Percentiles rank a stretch among this genome's conserved stretches.
phyloP scores from a whole-genome alignment of 2,329 filamentous ascomycete species.

The Colletotrichum sp. region DNA sequence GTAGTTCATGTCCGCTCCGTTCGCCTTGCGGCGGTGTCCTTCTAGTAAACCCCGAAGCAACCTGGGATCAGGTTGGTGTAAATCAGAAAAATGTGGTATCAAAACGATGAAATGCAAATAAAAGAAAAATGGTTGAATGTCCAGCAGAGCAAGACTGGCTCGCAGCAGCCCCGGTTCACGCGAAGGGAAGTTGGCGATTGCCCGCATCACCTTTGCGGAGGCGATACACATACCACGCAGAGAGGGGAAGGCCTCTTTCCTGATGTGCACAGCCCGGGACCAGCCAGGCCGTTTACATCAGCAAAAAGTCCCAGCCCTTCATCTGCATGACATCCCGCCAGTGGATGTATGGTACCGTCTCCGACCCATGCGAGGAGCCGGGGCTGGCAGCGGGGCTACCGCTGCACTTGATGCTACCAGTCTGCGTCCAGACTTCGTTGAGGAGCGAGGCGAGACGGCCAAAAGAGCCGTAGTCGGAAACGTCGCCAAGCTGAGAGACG shows the following conservation, averaged over 20 bases:
- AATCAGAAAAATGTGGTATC: slow-evolving; percentile 31
- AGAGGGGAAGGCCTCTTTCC: neutral
- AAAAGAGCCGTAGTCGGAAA: slow-evolving; percentile 83
- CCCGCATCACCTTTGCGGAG: slow-evolving; percentile 39
- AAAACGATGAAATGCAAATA: slow-evolving; percentile 22
- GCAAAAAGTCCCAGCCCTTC: slow-evolving; percentile 90
- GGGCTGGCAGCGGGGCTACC: slow-evolving; percentile 29
- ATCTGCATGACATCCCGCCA: slow-evolving; percentile 94
- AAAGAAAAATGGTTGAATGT: slow-evolving; percentile 13
- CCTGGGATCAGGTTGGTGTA: slow-evolving; percentile 17
- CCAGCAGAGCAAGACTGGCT: slow-evolving; percentile 3
- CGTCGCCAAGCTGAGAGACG: slow-evolving; percentile 74
- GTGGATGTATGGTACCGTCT: slow-evolving; percentile 73
- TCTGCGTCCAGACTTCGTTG: slow-evolving; percentile 83
- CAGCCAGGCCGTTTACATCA: slow-evolving; percentile 63
- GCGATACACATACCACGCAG: slow-evolving; percentile 26
- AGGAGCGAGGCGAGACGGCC: slow-evolving; percentile 81
- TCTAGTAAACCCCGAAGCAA: slow-evolving; percentile 17
- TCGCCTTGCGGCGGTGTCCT: slow-evolving; percentile 42
- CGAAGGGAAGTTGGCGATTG: slow-evolving; percentile 33
- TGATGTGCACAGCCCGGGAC: neutral
- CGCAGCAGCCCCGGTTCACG: slow-evolving; percentile 7
- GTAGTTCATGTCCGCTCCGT: slow-evolving; percentile 21
- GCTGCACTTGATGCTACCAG: slow-evolving; percentile 57
- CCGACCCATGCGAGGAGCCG: slow-evolving; percentile 34